A percentile compares a stretch with the other conserved stretches of the same genome.
phyloP scores from a whole-genome alignment of 2,329 filamentous ascomycete species.

The Diaporthe sp. region DNA sequence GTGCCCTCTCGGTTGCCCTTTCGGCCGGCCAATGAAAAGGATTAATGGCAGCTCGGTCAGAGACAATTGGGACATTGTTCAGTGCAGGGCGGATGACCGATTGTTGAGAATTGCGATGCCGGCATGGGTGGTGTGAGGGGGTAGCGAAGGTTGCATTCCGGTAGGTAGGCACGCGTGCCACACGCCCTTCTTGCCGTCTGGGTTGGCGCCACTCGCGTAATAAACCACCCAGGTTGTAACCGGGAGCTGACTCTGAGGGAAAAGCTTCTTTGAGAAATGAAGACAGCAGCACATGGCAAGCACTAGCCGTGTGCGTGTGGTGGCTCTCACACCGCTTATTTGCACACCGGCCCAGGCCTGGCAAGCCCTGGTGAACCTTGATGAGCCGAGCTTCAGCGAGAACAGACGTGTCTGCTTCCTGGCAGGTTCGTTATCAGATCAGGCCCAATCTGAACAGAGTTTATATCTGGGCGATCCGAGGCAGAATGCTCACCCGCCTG shows the following conservation, averaged over 20 bases:
- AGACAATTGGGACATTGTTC: neutral
- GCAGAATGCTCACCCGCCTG: neutral
- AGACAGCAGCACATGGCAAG: neutral
- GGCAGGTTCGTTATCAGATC: slow-evolving; percentile 2
- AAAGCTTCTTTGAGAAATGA: slow-evolving; percentile 3
- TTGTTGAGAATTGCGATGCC: slow-evolving; percentile 20
- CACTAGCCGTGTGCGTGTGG: neutral
- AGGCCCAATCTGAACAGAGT: neutral
- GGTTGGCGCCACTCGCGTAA: slow-evolving; percentile 7
- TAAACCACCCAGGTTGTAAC: neutral
- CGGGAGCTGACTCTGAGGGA: neutral
- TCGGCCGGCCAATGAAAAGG: neutral
- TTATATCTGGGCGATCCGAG: neutral
- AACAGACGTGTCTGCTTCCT: neutral
- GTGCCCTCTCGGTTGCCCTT: neutral
- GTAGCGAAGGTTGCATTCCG: slow-evolving; percentile 23
- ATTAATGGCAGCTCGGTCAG: neutral
- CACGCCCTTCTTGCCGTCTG: neutral
- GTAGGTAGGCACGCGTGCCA: slow-evolving; percentile 16
- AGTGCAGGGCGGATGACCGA: neutral
- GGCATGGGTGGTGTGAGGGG: slow-evolving; percentile 15
- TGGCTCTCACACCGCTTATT: slow-evolving; percentile 27
- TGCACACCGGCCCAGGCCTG: neutral
- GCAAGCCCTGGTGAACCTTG: slow-evolving; percentile 7
- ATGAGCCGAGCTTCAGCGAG: neutral